phyloP scores from a whole-genome alignment of 257 asterid genomes.

The Mentha longifolia region DNA sequence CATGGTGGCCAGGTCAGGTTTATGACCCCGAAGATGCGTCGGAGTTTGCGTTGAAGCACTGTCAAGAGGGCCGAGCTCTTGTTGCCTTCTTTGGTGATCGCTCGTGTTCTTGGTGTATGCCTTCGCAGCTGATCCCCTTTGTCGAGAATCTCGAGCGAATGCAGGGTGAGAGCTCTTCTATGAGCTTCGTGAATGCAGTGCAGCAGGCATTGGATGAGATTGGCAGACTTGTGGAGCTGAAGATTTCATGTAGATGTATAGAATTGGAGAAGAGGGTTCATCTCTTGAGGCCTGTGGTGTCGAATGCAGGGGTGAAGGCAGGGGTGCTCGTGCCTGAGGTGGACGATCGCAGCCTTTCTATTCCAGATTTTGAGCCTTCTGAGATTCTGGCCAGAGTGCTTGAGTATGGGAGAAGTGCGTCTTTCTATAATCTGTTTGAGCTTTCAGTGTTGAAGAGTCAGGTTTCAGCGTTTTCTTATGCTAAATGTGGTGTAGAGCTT shows the following conservation, averaged over 20 bases:
- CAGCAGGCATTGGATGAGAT: conserved; percentile 56
- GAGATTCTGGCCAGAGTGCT: conserved; percentile 44
- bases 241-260: conserved; percentile 56
- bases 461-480: conserved; percentile 63
- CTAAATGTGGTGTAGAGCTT: conserved; percentile 44
- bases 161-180: conserved; percentile 45
- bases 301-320: conserved; percentile 57
- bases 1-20: conserved; percentile 96
- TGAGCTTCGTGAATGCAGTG: conserved; percentile 50
- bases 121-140: conserved; percentile 67
- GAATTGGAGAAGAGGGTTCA: conserved; percentile 36
- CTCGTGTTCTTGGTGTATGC: conserved; percentile 77
- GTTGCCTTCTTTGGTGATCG: conserved; percentile 82
- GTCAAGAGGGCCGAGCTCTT: conserved; percentile 54
- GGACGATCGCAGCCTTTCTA: conserved; percentile 41
- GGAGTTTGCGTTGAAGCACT: conserved; percentile 50
- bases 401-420: conserved; percentile 33
- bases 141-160: conserved; percentile 48
- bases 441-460: conserved; percentile 55
- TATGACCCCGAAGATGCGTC: conserved; percentile 72
- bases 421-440: conserved; percentile 48
- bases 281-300: conserved; percentile 46
- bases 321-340: conserved; percentile 64
- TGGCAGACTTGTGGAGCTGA: conserved; percentile 51
- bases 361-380: conserved; percentile 47